phyloP scores from a whole-genome alignment of 2,329 filamentous ascomycete genomes.

The Raffaelea ambrosiae region DNA sequence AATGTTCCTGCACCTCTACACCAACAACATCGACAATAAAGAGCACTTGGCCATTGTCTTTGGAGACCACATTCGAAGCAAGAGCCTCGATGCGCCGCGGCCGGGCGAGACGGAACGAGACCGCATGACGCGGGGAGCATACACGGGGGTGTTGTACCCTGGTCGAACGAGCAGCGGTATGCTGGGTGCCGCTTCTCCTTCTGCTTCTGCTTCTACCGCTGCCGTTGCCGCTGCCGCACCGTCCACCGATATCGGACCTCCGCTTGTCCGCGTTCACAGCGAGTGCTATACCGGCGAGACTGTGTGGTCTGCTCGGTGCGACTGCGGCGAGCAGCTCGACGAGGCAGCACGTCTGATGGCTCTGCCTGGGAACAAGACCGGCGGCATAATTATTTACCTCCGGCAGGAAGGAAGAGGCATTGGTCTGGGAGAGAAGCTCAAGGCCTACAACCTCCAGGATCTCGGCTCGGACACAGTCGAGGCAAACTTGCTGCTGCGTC shows the following conservation, averaged over 20 bases:
- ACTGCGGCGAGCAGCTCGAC: constrained; percentile 95
- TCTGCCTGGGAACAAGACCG: constrained; percentile 47
- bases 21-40: constrained; percentile 87
- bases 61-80: constrained; percentile 71
- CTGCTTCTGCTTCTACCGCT: too few relatives aligned
- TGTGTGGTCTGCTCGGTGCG: constrained; percentile 94
- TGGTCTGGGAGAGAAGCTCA: constrained; percentile 88
- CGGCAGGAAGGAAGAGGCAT: constrained; percentile 95
- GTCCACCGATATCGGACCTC: constrained; percentile 30
- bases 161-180: constrained; percentile 70
- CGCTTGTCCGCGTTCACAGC: constrained; percentile 89
- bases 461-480: constrained; percentile 96
- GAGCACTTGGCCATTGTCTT: constrained; percentile 98
- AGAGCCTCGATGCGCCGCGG: constrained; percentile 60
- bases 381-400: constrained; percentile 91
- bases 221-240: not conserved
- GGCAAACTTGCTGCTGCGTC: constrained; percentile 81
- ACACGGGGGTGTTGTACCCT: constrained; percentile 78
- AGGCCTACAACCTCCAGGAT: constrained; percentile 97
- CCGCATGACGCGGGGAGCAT: constrained; percentile 89
- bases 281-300: constrained; percentile 99
- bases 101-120: constrained; percentile 79
- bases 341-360: constrained; percentile 94
- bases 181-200: constrained; percentile 3
- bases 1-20: constrained; percentile 95